These are phyloP conservation scores for Trypanosomatidae sp. DNA, from an alignment of 208 protist species.

Conservation along the genomic window DNA sequence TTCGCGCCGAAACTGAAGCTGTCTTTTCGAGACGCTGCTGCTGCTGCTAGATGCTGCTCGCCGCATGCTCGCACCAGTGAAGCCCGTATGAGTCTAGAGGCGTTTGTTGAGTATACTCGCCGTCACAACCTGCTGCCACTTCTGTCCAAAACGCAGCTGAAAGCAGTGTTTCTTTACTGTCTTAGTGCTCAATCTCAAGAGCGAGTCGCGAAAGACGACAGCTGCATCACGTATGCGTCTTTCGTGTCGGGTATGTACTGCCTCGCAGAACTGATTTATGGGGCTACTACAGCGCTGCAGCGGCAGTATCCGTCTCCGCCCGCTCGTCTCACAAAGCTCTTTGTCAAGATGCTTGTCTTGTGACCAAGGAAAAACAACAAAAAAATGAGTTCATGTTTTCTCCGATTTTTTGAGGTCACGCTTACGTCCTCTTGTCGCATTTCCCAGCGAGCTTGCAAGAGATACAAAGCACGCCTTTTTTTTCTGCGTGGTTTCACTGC, in stretches of 20 bases:
- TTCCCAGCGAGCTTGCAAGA: too few relatives aligned
- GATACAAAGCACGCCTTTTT: too few relatives aligned
- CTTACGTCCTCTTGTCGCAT: too few relatives aligned
- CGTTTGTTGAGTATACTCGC: conserved; percentile 39
- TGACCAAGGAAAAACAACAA: neutral
- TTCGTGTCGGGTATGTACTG: conserved; percentile 45
- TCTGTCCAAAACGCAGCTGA: conserved; percentile 36
- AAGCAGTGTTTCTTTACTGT: conserved; percentile 46
- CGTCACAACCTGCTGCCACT: conserved; percentile 47
- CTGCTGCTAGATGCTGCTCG: conserved; percentile 8
- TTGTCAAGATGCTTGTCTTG: conserved; percentile 70
- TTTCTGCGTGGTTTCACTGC: too few relatives aligned
- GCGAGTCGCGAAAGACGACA: too few relatives aligned
- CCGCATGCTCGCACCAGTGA: neutral
- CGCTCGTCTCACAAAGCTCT: conserved; percentile 51
- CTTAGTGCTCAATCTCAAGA: too few relatives aligned
- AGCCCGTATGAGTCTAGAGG: conserved; percentile 42
- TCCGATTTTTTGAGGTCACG: too few relatives aligned
- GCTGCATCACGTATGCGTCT: conserved; percentile 28
- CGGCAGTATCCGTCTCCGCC: conserved; percentile 46
- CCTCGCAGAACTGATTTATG: conserved; percentile 60
- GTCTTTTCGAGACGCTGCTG: conserved; percentile 32
- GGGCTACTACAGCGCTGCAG: conserved; percentile 25
- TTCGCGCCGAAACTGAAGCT: conserved; percentile 40
- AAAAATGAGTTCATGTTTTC: too few relatives aligned